phyloP scores from a whole-genome alignment of 768 basidiomycete species.

The Boletus eberwhitei region DNA sequence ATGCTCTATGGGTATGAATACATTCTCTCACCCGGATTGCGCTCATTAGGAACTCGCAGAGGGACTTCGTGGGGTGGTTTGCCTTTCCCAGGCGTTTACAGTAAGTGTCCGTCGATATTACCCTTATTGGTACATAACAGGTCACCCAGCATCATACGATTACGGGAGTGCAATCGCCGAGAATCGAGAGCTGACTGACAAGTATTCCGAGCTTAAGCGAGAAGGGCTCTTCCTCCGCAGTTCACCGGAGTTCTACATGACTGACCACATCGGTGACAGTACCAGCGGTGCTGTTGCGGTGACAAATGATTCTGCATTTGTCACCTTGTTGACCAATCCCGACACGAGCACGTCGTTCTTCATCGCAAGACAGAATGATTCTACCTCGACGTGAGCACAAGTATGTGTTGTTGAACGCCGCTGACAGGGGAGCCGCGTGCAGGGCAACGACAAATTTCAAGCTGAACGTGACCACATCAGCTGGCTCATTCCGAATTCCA shows the following conservation, averaged over 20 bases:
- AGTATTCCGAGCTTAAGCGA: constrained; percentile 75
- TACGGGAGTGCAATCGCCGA: constrained; percentile 75
- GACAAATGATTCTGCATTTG: constrained; percentile 49
- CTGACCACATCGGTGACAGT: constrained; percentile 66
- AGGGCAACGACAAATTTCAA: constrained; percentile 48
- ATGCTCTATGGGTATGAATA: constrained; percentile 71
- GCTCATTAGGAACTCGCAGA: constrained; percentile 34
- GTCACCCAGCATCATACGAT: constrained; percentile 59
- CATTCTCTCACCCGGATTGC: neutral
- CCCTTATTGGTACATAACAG: neutral
- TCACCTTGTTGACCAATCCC: constrained; percentile 64
- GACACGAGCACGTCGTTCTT: constrained; percentile 67
- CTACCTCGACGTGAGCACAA: constrained; percentile 57
- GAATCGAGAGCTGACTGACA: constrained; percentile 58
- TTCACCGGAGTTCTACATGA: constrained; percentile 77
- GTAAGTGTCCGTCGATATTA: constrained; percentile 23
- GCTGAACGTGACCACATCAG: constrained; percentile 53
- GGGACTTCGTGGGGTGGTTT: constrained; percentile 86
- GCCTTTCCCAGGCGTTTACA: constrained; percentile 74
- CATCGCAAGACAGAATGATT: constrained; percentile 63
- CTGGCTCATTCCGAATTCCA: constrained; percentile 55
- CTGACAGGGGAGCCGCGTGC: neutral
- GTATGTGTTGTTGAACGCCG: neutral
- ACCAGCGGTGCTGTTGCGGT: constrained; percentile 44
- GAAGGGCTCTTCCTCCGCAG: constrained; percentile 78